phyloP scores from a whole-genome alignment of 1,139 yeast genomes.

The Blastobotrys petasosporus region DNA sequence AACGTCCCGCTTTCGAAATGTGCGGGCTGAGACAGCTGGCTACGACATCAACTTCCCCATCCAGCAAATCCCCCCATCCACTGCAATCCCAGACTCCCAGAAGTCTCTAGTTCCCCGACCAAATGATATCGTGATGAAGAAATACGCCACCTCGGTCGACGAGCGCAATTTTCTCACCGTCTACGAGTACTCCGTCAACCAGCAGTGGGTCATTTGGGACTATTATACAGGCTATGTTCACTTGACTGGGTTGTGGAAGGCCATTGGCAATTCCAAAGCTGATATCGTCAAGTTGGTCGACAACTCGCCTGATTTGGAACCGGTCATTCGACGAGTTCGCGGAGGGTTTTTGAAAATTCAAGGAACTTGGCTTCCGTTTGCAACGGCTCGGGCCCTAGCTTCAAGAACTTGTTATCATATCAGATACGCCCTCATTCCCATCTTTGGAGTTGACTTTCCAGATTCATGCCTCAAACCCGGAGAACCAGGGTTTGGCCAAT shows the following conservation, averaged over 20 bases:
- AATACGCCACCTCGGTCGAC: slow-evolving; percentile 71
- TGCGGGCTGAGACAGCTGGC: slow-evolving; percentile 5
- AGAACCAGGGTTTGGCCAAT: slow-evolving; percentile 58
- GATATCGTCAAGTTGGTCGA: slow-evolving; percentile 72
- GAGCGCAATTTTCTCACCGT: slow-evolving; percentile 65
- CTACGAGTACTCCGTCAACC: slow-evolving; percentile 61
- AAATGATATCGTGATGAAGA: slow-evolving; percentile 44
- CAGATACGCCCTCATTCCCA: slow-evolving; percentile 67
- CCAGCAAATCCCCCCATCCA: slow-evolving; percentile 19
- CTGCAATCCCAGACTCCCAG: slow-evolving; percentile 20
- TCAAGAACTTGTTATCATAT: slow-evolving; percentile 72
- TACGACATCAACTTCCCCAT: slow-evolving; percentile 28
- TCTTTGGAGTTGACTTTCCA: slow-evolving; percentile 74
- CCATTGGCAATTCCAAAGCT: slow-evolving; percentile 63
- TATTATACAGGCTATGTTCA: slow-evolving; percentile 83
- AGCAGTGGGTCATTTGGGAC: slow-evolving; percentile 79
- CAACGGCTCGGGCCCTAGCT: slow-evolving; percentile 63
- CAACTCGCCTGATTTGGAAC: slow-evolving; percentile 63
- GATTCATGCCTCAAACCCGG: slow-evolving; percentile 59
- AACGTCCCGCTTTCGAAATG: slow-evolving; percentile 8
- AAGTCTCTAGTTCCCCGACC: slow-evolving; percentile 29
- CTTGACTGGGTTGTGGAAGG: slow-evolving; percentile 88
- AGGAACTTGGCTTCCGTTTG: slow-evolving; percentile 89
- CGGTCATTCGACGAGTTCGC: slow-evolving; percentile 66
- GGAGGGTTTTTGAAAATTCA: slow-evolving; percentile 93